Evolutionary conservation across 2,329 filamentous ascomycete genomes (phyloP).

Genomic region (Lecanicillium sp.): DNA sequence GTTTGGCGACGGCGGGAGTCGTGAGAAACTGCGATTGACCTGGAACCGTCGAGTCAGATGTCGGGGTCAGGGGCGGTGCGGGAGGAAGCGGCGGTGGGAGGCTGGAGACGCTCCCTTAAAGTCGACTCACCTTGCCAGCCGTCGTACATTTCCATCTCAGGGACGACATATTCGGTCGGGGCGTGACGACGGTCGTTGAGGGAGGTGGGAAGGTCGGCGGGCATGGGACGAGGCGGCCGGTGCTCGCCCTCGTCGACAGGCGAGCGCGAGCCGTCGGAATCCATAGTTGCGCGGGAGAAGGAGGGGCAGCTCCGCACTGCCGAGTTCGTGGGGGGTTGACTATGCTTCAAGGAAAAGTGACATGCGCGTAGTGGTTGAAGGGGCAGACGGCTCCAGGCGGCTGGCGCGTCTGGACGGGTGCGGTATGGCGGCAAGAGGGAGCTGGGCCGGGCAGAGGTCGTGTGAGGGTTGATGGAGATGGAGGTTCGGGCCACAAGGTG

Average conservation of each 20-base stretch:
- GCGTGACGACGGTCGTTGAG: slow-evolving; percentile 78
- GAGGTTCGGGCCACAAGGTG: neutral
- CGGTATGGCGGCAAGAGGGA: neutral
- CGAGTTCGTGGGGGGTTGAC: slow-evolving; percentile 28
- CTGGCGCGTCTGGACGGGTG: neutral
- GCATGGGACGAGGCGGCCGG: slow-evolving; percentile 48
- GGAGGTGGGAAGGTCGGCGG: slow-evolving; percentile 81
- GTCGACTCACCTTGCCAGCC: slow-evolving; percentile 77
- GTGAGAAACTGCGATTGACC: slow-evolving; percentile 95
- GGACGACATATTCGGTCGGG: slow-evolving; percentile 54
- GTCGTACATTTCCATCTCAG: slow-evolving; percentile 96
- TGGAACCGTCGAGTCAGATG: slow-evolving; percentile 34
- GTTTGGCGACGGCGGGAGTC: slow-evolving; percentile 75
- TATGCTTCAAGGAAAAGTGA: slow-evolving; percentile 4
- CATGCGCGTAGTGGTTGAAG: slow-evolving; percentile 2
- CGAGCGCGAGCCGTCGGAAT: slow-evolving; percentile 46
- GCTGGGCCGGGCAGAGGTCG: neutral
- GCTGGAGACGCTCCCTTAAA: slow-evolving; percentile 5
- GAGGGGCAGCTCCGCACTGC: slow-evolving; percentile 32
- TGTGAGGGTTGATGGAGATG: slow-evolving; percentile 10
- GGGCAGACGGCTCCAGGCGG: neutral
- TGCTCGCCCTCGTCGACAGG: slow-evolving; percentile 34
- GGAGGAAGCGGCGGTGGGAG: slow-evolving; percentile 9
- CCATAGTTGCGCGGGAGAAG: slow-evolving; percentile 43
- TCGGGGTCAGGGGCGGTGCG: slow-evolving; percentile 11